Evolutionary conservation across 805 yeast species (phyloP), one percentile per base, ranked within the genome.

Genomic region (Yamadazyma sp.): DNA sequence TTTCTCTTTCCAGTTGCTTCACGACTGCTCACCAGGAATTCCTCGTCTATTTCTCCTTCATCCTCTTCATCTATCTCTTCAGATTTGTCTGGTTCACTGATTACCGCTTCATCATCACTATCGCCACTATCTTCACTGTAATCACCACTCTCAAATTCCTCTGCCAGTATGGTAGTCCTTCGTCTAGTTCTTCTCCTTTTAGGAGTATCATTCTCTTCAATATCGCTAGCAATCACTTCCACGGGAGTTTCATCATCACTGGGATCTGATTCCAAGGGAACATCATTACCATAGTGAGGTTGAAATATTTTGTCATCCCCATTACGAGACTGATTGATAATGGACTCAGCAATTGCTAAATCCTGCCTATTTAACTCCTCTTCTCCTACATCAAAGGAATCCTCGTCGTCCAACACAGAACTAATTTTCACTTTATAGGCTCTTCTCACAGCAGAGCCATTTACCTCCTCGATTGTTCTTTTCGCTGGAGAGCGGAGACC

Each of bases 401-500:
- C 70, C 11, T 60, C 65, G 19, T 61, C 67, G 61, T 59, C 52
- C 35, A 61, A 46, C 32, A 54, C 42, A 35, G 53, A 46, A 38
- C 59, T 64, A 5, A 54, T 42, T 14, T 59, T 60, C 4, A 63
- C 56, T 16, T 48, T 48, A 15, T 64, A 54, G 0, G 84, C 79
- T 40, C 73, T 54, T 45, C 70, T 69, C 17, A 74, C 52, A 1
- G 84, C 84, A 2, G 75, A 64, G 28, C 55, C 52, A 39, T 78
- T 75, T 27, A 66, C 44, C 6, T 63, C 73, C 1, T 51, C 51
- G 41, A 57, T 47, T 1, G 66, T 42, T 46, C 79, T 35, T 35
- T 50, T 60, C 37, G 48, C 40, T 3, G 80, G 80, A 9, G 77
- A 70, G 13, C 62, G 60, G 8, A 75, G 52, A 2, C 76, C 79